Conservation (phyloP, 2,329 filamentous ascomycete genomes). For the Immersiporthe knoxdaviesiana region DNA sequence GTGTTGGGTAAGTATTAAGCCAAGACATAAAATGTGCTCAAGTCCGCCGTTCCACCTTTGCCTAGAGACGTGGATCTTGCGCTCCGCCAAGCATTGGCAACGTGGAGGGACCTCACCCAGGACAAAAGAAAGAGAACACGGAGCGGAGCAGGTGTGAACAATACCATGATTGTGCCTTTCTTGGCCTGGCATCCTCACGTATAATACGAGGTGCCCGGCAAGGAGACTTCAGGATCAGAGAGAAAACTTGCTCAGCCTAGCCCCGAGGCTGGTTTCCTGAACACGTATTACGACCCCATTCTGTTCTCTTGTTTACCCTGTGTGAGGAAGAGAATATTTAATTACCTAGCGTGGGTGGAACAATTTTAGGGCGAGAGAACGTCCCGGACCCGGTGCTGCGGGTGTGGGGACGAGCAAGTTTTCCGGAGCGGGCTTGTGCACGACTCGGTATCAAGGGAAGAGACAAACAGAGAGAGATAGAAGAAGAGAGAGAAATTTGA, state of each 20-base stretch:
- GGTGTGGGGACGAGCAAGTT: conserved; percentile 17
- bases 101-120: neutral
- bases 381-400: neutral
- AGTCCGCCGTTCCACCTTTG: conserved; percentile 10
- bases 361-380: neutral
- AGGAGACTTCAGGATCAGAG: neutral
- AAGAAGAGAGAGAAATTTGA: neutral
- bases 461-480: neutral
- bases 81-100: conserved; percentile 7
- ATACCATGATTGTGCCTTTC: neutral
- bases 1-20: conserved; percentile 7
- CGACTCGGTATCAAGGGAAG: neutral
- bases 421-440: neutral
- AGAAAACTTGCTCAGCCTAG: conserved; percentile 3
- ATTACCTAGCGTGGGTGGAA: neutral
- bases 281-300: neutral
- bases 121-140: neutral
- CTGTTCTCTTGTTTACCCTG: neutral
- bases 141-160: too few species aligned
- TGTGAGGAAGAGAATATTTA: neutral
- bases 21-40: conserved; percentile 27
- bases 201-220: neutral
- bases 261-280: neutral
- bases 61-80: neutral
- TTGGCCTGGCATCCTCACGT: neutral